phyloP scores from a whole-genome alignment of 2,329 filamentous ascomycete genomes.

The Curvularia sp. region DNA sequence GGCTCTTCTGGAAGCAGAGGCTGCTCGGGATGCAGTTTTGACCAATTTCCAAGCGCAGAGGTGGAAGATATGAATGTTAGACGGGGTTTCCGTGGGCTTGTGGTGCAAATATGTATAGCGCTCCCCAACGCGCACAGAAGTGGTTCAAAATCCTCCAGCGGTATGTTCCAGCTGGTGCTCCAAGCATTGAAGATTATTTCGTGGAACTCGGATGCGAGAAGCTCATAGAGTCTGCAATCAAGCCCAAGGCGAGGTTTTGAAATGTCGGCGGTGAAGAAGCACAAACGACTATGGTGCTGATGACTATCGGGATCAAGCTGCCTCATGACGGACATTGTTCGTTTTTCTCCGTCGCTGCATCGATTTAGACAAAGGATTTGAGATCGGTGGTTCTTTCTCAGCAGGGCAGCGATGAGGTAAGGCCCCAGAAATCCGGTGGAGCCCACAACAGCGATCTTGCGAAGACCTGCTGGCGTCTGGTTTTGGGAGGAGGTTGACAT shows the following conservation, averaged over 20 bases:
- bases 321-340: not conserved
- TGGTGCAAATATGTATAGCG: not conserved
- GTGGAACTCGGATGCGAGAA: not conserved
- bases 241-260: not conserved
- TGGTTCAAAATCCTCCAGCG: not conserved
- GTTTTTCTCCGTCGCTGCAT: slow-evolving; percentile 1
- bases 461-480: not conserved
- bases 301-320: not conserved
- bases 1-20: slow-evolving; percentile 2
- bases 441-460: not conserved
- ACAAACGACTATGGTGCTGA: not conserved
- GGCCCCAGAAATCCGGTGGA: slow-evolving; percentile 3
- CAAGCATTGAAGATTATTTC: slow-evolving; percentile 7
- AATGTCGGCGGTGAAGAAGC: slow-evolving; percentile 2
- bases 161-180: slow-evolving; percentile 3
- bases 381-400: not conserved
- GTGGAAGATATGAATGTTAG: not conserved
- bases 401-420: slow-evolving; percentile 3
- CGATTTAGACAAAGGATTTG: slow-evolving; percentile 5
- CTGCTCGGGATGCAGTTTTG: not conserved
- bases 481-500: not conserved
- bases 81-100: not conserved
- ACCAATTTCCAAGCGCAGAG: not conserved
- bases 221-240: not conserved
- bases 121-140: slow-evolving; percentile 1